phyloP scores from a whole-genome alignment of 169 alveolate species.

The Plasmodium chabaudi region DNA sequence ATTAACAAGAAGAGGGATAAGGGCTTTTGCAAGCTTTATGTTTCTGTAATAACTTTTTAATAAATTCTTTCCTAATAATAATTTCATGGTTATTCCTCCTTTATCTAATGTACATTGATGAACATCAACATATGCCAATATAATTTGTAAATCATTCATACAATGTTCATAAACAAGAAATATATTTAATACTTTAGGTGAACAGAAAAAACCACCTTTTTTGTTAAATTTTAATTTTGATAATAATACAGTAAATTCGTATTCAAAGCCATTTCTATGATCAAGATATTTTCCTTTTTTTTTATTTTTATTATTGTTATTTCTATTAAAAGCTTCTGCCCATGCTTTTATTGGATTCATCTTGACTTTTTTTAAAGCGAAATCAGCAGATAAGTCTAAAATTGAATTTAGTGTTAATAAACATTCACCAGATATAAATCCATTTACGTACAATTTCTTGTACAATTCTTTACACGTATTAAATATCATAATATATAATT shows the following conservation, averaged over 20 bases:
- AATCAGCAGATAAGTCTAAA: slow-evolving; percentile 85
- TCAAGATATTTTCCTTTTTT: slow-evolving; percentile 41
- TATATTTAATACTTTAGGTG: slow-evolving; percentile 67
- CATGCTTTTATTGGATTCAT: slow-evolving; percentile 86
- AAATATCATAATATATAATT: slow-evolving; percentile 87
- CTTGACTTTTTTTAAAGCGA: slow-evolving; percentile 86
- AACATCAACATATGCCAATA: slow-evolving; percentile 88
- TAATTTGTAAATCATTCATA: slow-evolving; percentile 82
- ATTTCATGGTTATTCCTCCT: slow-evolving; percentile 84
- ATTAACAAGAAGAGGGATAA: slow-evolving; percentile 65
- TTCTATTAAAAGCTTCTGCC: slow-evolving; percentile 75
- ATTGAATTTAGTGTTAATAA: slow-evolving; percentile 82
- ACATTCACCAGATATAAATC: slow-evolving; percentile 87
- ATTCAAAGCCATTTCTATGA: slow-evolving; percentile 76
- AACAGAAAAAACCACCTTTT: slow-evolving; percentile 16
- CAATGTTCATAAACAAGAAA: slow-evolving; percentile 75
- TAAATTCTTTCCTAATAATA: slow-evolving; percentile 82
- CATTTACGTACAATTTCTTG: slow-evolving; percentile 82
- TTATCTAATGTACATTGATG: slow-evolving; percentile 86
- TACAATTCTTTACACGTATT: slow-evolving; percentile 88
- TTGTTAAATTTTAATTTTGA: slow-evolving; percentile 62
- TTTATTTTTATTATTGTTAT: slow-evolving; percentile 33
- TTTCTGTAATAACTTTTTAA: slow-evolving; percentile 67
- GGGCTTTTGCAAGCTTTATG: slow-evolving; percentile 67
- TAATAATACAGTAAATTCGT: slow-evolving; percentile 48